Evolutionary conservation across 768 basidiomycete genomes (phyloP), one percentile per base, ranked within the genome.

Genomic region (Galerina sulciceps): DNA sequence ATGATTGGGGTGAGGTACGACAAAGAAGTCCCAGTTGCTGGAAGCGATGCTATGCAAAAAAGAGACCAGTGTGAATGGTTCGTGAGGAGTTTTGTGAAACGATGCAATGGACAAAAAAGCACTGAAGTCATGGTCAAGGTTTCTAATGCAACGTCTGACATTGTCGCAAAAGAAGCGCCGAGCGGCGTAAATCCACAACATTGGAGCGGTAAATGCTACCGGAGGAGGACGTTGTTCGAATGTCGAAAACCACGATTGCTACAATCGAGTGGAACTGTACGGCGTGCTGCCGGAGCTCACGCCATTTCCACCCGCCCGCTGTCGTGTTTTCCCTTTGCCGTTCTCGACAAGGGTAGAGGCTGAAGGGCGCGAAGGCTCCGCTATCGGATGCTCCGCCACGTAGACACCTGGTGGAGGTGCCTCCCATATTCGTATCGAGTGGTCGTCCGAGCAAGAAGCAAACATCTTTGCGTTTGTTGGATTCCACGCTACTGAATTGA

Each of bases 401-500:
- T 62, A 62, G n/a, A 55, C 56, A 20, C 62, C 66, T 15, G 62
- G 61, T 1, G 75, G 76, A 43, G 73, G 69, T 6, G 85, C 78
- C 73, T 93, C 91, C 94, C 94, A 96, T 79, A 96, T 89, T 59
- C 94, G 87, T 66, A 99, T 87, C 15, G 90, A 93, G 54, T 79
- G 76, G 75, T 99, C 96, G 71, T 99, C 96, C 43, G 94, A 94
- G 72, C 94, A 97, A 42, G 93, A 94, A 34, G 97, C 97, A 76
- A 99, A 98, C 88, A 98, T 91, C 57, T 88, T 86, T 64, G 87
- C 84, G 69, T 94, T 90, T 49, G 81, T 80, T 17, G 94, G 94
- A 73, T 97, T 96, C 97, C 97, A 99, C 36, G 95, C 90, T 14
- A 99, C 96, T 13, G 91, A 89, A 71, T 98, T 99, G 60, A 99